Conservation (phyloP, 768 basidiomycete species). For the Crepidotus variabilis region DNA sequence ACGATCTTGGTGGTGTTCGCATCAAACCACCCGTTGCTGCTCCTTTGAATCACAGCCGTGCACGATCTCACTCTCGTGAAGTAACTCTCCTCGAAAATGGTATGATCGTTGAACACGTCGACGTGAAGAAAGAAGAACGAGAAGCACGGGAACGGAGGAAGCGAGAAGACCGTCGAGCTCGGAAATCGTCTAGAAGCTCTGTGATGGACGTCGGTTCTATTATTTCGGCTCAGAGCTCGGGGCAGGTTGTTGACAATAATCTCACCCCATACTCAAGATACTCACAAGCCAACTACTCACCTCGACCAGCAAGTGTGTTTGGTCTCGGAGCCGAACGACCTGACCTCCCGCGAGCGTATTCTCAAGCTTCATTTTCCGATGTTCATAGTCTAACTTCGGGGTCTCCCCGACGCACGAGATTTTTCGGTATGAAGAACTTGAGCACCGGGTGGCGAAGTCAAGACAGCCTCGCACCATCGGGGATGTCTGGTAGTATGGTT, state of each 20-base stretch:
- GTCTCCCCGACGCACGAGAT: conserved; percentile 67
- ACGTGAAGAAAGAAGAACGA: conserved; percentile 75
- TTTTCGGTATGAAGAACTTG: conserved; percentile 75
- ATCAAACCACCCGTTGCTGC: conserved; percentile 60
- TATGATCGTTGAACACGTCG: conserved; percentile 85
- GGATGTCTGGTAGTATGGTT: conserved; percentile 83
- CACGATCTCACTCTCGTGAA: conserved; percentile 59
- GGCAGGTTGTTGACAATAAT: conserved; percentile 54
- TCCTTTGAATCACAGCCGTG: conserved; percentile 30
- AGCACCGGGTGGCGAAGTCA: conserved; percentile 74
- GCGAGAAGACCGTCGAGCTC: conserved; percentile 66
- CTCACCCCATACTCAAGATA: conserved; percentile 61
- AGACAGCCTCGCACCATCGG: conserved; percentile 78
- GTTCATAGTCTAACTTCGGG: conserved; percentile 67
- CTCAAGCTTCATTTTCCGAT: conserved; percentile 79
- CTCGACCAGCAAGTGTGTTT: conserved; percentile 58
- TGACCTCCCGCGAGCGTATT: conserved; percentile 64
- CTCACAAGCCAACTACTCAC: conserved; percentile 42
- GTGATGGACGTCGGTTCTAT: conserved; percentile 69
- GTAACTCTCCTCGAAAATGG: conserved; percentile 84
- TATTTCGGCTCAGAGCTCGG: conserved; percentile 61
- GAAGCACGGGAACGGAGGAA: conserved; percentile 69
- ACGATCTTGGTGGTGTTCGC: conserved; percentile 64
- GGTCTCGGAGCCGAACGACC: conserved; percentile 58
- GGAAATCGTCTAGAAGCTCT: conserved; percentile 73